Evolutionary conservation across 495 filamentous ascomycete genomes (phyloP), one percentile per base, ranked within the genome.

Genomic region (Alectoria sarmentosa): DNA sequence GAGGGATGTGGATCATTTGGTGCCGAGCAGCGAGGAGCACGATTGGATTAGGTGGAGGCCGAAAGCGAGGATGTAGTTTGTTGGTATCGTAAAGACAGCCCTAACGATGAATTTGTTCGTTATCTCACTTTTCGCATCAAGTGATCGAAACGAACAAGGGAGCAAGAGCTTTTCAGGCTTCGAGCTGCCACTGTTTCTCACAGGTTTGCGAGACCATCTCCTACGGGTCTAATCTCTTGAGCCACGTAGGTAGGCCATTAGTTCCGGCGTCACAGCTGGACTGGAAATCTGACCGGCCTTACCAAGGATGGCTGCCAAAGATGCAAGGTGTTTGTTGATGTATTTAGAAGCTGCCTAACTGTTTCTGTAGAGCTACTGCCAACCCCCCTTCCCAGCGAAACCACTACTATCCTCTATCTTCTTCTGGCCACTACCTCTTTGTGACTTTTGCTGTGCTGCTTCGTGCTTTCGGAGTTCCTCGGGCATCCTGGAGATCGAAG

Each of bases 381-480:
- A 83, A 26, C 82, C 83, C 11, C 83, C 81, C 65, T 86, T 86
- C 6, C 82, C 82, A n/a, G 75, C 83, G 71, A 84, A 84, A 13
- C 82, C 82, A 63, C 78, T 81, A 64, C 74, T 81, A 52, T 88
- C 86, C 67, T 88, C 87, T 34, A 81, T 82, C 67, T 86, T 87
- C 79, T 84, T 86, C 44, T 77, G 75, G 6, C 78, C 76, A 34
- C 71, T 72, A 7, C 85, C 82, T 48, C 81, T 82, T 38, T 80
- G 81, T 0, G 83, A 79, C 69, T 88, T 96, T 61, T 90, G 90
- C 77, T 98, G 94, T 44, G 94, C 93, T 0, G 91, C 90, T 76
- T 97, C 93, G 71, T 98, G 94, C 74, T 95, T 89, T 73, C 90
- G 81, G 65, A 99, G 78, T 74, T 98, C 94, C 65, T 98, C 94